Base-by-base conservation (phyloP, 148 eudicot species). In the Gaultheria prostrata region DNA sequence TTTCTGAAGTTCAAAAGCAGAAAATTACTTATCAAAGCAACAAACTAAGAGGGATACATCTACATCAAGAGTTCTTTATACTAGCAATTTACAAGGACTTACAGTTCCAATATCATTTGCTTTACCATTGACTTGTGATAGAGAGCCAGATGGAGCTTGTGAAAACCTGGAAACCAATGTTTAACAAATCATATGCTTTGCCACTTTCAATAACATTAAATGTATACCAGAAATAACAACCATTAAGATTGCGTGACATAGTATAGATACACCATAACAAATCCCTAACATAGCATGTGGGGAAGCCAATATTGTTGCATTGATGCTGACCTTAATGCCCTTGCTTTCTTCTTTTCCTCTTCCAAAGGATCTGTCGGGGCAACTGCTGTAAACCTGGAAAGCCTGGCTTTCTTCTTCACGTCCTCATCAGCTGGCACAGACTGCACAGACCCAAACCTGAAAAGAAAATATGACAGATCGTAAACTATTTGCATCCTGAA, bases 331-430 rank as follows among this genome's bases (percentile, higher is more conserved):
- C 98, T 95, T 53, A 92, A 75, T 53, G 93, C 94, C 80, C 98
- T 92, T 35, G 97, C 97, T 89, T 93, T 91, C 91, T 89, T 95
- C 81, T 93, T 95, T 74, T 92, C 95, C 81, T 95, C 97, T 91
- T 95, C 98, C 70, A 30, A 59, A 26, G 88, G 76, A 81, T 92
- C 92, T 35, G 89, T 78, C 86, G 88, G 92, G 4, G 82, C 45
- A 26, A 79, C 88, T 7, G 89, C 82, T 26, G 83, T 91, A 85
- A 93, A 93, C 88, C 89, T 87, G 63, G 91, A 91, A 84, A 89
- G 87, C 63, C 95, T 93, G 84, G 98, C 93, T 88, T 92, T 93
- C 90, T 95, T 95, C 87, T 91, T 95, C 49, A 76, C 91, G 32
- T 93, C 98, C 83, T 92, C 94, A 26, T 90, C 93, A 84, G 90